These are phyloP conservation scores for Perkinsus marinus DNA, from an alignment of 169 alveolate species.

Conservation along the genomic window DNA sequence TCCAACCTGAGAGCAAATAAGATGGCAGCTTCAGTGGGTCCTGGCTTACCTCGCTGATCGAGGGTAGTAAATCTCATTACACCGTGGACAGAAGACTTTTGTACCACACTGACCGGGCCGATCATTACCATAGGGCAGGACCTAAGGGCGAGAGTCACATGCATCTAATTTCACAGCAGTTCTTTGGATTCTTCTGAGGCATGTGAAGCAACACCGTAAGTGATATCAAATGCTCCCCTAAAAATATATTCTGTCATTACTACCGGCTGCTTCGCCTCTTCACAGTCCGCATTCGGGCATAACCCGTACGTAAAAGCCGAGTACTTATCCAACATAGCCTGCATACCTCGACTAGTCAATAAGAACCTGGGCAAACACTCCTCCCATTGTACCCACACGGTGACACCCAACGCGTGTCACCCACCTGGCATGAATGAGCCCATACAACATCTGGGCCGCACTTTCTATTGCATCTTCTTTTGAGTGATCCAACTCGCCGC, in stretches of 20 bases:
- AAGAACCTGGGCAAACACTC: slow-evolving; percentile 3
- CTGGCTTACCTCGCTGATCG: slow-evolving; percentile 8
- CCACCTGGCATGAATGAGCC: slow-evolving; percentile 36
- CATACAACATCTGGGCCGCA: slow-evolving; percentile 31
- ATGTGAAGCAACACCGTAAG: too few relatives aligned
- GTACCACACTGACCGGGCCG: slow-evolving; percentile 33
- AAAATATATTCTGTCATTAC: not conserved
- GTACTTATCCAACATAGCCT: slow-evolving; percentile 31
- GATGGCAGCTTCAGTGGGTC: not conserved
- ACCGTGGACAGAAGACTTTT: slow-evolving; percentile 47
- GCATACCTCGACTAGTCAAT: slow-evolving; percentile 38
- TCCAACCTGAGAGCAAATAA: not conserved
- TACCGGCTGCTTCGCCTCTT: not conserved
- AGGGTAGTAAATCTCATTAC: slow-evolving; percentile 36
- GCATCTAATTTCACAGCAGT: too few relatives aligned
- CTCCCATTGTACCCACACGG: too few relatives aligned
- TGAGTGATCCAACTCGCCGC: not conserved
- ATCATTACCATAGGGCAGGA: slow-evolving; percentile 12
- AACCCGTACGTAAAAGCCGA: slow-evolving; percentile 33
- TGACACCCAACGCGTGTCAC: too few relatives aligned
- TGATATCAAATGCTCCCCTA: too few relatives aligned
- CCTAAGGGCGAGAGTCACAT: too few relatives aligned
- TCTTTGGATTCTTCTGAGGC: too few relatives aligned
- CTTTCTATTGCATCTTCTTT: slow-evolving; percentile 26
- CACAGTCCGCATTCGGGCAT: slow-evolving; percentile 28